Conservation (phyloP, 768 basidiomycete species). For the Mycena vulgaris region DNA sequence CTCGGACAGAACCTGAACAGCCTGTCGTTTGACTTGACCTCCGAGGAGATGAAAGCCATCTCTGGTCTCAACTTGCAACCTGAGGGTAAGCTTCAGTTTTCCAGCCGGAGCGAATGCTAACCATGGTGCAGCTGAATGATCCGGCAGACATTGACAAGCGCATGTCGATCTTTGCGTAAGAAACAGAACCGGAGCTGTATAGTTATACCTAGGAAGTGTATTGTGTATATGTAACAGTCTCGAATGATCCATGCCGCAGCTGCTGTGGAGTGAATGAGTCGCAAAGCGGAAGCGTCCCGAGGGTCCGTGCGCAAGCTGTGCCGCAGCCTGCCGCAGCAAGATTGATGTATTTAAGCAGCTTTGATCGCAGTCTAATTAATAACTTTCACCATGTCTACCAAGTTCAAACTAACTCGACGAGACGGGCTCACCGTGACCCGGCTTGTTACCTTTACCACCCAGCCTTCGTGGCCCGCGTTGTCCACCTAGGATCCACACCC, state of each 20-base stretch:
- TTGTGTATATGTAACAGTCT: neutral
- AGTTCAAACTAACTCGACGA: slow-evolving; percentile 77
- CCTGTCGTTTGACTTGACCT: slow-evolving; percentile 64
- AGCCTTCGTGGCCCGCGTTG: slow-evolving; percentile 72
- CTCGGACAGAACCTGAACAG: slow-evolving; percentile 69
- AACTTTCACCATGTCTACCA: slow-evolving; percentile 60
- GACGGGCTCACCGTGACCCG: slow-evolving; percentile 67
- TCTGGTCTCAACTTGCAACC: slow-evolving; percentile 66
- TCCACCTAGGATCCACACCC: slow-evolving; percentile 67
- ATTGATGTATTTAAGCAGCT: slow-evolving; percentile 13
- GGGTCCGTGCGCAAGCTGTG: slow-evolving; percentile 40
- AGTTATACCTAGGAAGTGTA: slow-evolving; percentile 27
- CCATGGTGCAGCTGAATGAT: slow-evolving; percentile 71
- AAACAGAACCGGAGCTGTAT: neutral
- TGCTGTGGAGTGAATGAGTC: slow-evolving; percentile 27
- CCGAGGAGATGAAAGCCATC: slow-evolving; percentile 63
- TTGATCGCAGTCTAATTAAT: neutral
- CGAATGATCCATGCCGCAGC: slow-evolving; percentile 21
- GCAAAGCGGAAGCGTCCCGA: slow-evolving; percentile 1
- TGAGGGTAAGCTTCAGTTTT: slow-evolving; percentile 65
- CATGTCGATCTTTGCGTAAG: slow-evolving; percentile 79
- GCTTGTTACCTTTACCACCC: slow-evolving; percentile 65
- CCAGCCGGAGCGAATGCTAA: slow-evolving; percentile 16
- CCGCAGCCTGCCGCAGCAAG: no score
- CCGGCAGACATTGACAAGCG: slow-evolving; percentile 77